These are phyloP conservation scores for Agaricales sp. DNA, from an alignment of 1,284 basidiomycete species.

Conservation along the genomic window DNA sequence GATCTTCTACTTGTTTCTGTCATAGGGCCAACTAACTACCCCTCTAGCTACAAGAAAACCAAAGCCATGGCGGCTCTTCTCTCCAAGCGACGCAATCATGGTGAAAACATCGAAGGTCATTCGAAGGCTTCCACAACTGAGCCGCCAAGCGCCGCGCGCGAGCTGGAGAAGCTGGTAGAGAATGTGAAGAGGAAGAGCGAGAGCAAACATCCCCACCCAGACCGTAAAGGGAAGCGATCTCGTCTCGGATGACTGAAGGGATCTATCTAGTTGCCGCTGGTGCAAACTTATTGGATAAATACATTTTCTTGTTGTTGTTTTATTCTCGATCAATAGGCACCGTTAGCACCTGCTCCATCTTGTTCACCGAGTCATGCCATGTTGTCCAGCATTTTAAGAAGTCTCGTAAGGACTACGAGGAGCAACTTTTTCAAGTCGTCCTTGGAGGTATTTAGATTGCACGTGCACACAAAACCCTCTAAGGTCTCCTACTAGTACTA, in stretches of 20 bases:
- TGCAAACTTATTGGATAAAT: no score
- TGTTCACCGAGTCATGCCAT: no score
- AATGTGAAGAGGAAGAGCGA: slow-evolving; percentile 76
- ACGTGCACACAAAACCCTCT: no score
- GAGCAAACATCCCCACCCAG: background rate
- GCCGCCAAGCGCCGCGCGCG: slow-evolving; percentile 23
- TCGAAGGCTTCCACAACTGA: slow-evolving; percentile 10
- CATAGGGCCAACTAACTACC: slow-evolving; percentile 9
- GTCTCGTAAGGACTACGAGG: no score
- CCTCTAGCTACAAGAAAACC: slow-evolving; percentile 76
- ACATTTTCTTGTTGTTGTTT: no score
- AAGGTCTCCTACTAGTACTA: no score
- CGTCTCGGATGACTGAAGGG: background rate
- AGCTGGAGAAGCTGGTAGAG: slow-evolving; percentile 63
- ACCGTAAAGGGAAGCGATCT: background rate
- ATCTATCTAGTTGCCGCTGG: no score
- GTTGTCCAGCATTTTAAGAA: no score
- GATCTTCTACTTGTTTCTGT: slow-evolving; percentile 1
- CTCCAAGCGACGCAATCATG: slow-evolving; percentile 19
- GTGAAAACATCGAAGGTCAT: slow-evolving; percentile 8
- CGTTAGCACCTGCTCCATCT: no score
- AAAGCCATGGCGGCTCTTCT: slow-evolving; percentile 80
- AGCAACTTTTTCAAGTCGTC: no score
- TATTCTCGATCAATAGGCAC: no score
- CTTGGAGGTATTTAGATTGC: no score